Evolutionary conservation across 208 protist genomes (phyloP), one percentile per base, ranked within the genome.

Genomic region (Naegleria lovaniensis): DNA sequence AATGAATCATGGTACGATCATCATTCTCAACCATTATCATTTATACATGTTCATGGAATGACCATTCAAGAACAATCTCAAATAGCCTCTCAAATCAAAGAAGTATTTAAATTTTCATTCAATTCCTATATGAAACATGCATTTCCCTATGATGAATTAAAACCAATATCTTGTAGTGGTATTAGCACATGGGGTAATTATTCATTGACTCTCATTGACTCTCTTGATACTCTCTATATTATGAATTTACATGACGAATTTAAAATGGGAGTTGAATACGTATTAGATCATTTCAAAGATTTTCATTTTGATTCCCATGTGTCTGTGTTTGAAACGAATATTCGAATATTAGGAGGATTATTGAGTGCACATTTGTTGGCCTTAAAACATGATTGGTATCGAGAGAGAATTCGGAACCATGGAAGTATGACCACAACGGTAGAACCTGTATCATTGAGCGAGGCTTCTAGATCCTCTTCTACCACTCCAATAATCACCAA

Each of bases 311-410:
- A 98, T 90, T 51, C 94, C 2, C 93, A 90, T 38, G 95, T 97
- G 0, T 97, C 95, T 6, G 95, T 96, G 15, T 98, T 98, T 91
- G 96, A 97, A 91, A 97, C 95, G 36, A 97, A 95, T 85, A 97
- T 97, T 89, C 92, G 96, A 43, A 92, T 96, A 0, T 83, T 98
- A 7, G 96, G 97, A 25, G 97, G 96, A 40, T 92, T 98, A 7
- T 92, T 97, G 13, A 93, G 93, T 0, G 92, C 94, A 19, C 95
- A 96, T 91, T 92, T 95, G 58, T 92, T 96, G n/a, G 90, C 92
- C 6, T 36, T 83, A 39, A 41, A 91, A 38, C 16, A 90, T 19
- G 11, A 55, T 43, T 85, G 67, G 15, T 36, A 83, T 9, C 94
- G 93, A 29, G 93, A 94, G 33, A 96, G 95, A 88, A 48, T 94